A percentile compares a stretch with the other conserved stretches of the same genome.
Conservation (phyloP, 1,284 basidiomycete species). For the Trametes polyzona region DNA sequence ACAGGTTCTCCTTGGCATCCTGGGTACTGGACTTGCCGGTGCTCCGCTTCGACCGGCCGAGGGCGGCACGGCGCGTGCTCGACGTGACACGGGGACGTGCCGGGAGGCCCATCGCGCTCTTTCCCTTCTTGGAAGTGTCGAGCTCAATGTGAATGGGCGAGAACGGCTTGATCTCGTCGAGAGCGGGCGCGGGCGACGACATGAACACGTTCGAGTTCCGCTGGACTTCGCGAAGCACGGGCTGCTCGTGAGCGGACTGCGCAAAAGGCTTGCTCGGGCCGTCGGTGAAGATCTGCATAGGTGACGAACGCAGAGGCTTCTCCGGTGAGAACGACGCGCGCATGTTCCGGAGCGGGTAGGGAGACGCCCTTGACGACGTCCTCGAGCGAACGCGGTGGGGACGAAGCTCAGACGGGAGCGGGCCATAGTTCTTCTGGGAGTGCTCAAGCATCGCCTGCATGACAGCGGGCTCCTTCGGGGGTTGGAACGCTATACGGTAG, state of each 20-base stretch:
- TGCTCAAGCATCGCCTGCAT: conserved; percentile 77
- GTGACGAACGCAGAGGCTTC: conserved; percentile 34
- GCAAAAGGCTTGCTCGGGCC: conserved; percentile 22
- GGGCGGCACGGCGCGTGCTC: conserved; percentile 53
- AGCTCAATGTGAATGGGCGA: conserved; percentile 41
- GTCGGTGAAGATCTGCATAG: conserved; percentile 22
- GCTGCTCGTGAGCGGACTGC: conserved; percentile 15
- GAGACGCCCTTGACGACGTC: conserved; percentile 69
- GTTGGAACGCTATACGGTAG: conserved; percentile 61
- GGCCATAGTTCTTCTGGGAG: conserved; percentile 69
- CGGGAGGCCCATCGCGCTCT: conserved; percentile 38
- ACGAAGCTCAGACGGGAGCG: conserved; percentile 70
- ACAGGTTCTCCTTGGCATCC: conserved; percentile 54
- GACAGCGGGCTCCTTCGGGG: conserved; percentile 61
- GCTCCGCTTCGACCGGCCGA: conserved; percentile 67
- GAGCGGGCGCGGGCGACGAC: conserved; percentile 40
- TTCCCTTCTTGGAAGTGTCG: conserved; percentile 30
- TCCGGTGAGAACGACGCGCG: conserved; percentile 50
- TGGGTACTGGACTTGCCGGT: conserved; percentile 34
- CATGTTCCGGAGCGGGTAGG: conserved; percentile 61
- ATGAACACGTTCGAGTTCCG: conserved; percentile 40
- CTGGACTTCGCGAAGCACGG: conserved; percentile 34
- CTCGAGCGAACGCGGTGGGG: conserved; percentile 63
- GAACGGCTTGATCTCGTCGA: conserved; percentile 47
- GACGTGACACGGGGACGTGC: conserved; percentile 59